Evolutionary conservation across 148 eudicot species (phyloP).

Genomic region (Bassia scoparia): DNA sequence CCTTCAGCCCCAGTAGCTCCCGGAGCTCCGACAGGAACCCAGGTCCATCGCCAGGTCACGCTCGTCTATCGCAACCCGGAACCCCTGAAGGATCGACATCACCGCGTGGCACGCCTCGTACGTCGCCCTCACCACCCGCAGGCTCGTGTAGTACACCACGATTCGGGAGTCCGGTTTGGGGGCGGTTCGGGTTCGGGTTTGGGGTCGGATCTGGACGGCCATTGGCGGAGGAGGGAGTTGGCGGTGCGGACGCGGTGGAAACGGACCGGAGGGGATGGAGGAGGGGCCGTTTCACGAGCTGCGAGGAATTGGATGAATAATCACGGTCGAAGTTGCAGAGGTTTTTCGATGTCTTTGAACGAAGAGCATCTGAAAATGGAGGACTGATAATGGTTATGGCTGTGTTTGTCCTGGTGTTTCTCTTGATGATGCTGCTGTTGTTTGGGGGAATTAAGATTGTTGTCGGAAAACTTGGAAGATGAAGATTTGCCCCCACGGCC

Average conservation of each 20-base stretch:
- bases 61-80: slow-evolving; percentile 59
- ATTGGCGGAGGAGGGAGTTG: slow-evolving; percentile 41
- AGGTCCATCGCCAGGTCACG: slow-evolving; percentile 71
- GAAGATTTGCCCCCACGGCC: slow-evolving; percentile 12
- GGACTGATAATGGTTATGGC: background rate
- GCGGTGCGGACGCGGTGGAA: slow-evolving; percentile 67
- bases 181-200: slow-evolving; percentile 4
- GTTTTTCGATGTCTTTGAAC: slow-evolving; percentile 65
- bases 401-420: background rate
- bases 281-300: slow-evolving; percentile 20
- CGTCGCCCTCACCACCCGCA: slow-evolving; percentile 60
- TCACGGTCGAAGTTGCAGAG: slow-evolving; percentile 36
- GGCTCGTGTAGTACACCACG: slow-evolving; percentile 65
- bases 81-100: slow-evolving; percentile 46
- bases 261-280: slow-evolving; percentile 31
- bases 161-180: slow-evolving; percentile 20
- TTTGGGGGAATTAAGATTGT: no score
- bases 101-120: slow-evolving; percentile 67
- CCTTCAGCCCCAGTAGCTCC: slow-evolving; percentile 27
- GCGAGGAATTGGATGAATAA: no score
- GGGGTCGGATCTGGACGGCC: slow-evolving; percentile 23
- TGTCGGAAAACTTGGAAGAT: background rate
- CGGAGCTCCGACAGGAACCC: slow-evolving; percentile 50
- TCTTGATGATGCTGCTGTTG: background rate
- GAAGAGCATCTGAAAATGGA: slow-evolving; percentile 48